phyloP scores from a whole-genome alignment of 805 yeast genomes.

The Sungouiella thailandica region DNA sequence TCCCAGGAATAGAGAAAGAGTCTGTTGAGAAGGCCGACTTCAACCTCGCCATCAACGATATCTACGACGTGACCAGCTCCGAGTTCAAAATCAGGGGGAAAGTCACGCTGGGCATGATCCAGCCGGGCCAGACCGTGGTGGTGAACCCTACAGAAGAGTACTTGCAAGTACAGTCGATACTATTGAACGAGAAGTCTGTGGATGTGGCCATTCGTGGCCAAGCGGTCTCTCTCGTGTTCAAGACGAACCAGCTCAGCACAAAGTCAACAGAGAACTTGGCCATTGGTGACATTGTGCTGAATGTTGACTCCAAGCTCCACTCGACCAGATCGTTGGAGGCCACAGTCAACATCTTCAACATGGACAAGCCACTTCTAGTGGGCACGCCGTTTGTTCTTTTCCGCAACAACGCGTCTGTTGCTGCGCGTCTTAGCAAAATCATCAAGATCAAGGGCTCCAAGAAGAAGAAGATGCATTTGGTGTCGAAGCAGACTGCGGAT shows the following conservation, averaged over 20 bases:
- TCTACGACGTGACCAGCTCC: conserved; percentile 42
- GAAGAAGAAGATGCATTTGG: conserved; percentile 52
- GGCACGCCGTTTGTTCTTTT: conserved; percentile 79
- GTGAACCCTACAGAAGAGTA: conserved; percentile 49
- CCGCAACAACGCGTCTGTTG: conserved; percentile 67
- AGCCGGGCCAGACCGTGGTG: conserved; percentile 62
- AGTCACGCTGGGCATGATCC: conserved; percentile 61
- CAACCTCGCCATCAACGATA: conserved; percentile 60
- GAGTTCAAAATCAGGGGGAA: conserved; percentile 59
- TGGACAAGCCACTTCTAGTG: conserved; percentile 65
- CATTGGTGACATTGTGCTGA: conserved; percentile 51
- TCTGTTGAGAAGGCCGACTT: conserved; percentile 31
- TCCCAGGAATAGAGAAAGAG: conserved; percentile 1
- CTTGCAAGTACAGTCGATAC: conserved; percentile 39
- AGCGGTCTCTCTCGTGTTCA: conserved; percentile 42
- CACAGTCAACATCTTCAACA: conserved; percentile 30
- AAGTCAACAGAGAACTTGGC: conserved; percentile 52
- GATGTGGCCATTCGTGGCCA: conserved; percentile 61
- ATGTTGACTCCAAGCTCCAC: conserved; percentile 19
- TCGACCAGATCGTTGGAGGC: conserved; percentile 26
- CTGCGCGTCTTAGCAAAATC: conserved; percentile 56
- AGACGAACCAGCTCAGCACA: conserved; percentile 43
- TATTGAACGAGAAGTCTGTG: conserved; percentile 34
- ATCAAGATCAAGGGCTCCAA: conserved; percentile 26
- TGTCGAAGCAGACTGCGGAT: conserved; percentile 53